These are phyloP conservation scores for Fulvia fulva DNA, from an alignment of 2,329 filamentous ascomycete genomes.

Conservation along the genomic window DNA sequence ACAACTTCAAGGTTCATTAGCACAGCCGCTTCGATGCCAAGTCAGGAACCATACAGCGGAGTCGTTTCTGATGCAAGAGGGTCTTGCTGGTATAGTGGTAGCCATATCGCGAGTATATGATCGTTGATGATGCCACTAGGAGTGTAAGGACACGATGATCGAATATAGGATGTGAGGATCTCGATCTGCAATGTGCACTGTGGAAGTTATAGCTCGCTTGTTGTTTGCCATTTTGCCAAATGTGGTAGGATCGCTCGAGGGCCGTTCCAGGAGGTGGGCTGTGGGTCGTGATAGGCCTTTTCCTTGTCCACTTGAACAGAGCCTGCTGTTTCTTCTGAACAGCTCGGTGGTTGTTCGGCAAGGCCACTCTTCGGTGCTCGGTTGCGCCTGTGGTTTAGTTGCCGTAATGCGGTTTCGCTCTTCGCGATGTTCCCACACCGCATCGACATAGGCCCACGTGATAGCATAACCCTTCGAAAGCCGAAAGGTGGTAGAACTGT, in stretches of 20 bases:
- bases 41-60: background rate
- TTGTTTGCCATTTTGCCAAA: conserved; percentile 3
- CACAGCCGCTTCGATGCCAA: background rate
- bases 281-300: conserved; percentile 5
- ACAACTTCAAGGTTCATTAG: background rate
- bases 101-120: background rate
- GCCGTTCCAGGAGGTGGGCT: background rate
- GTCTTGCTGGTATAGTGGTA: background rate
- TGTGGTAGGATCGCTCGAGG: conserved; percentile 3
- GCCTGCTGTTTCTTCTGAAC: conserved; percentile 5
- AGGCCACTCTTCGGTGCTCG: conserved; percentile 3
- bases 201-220: conserved; percentile 1
- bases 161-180: background rate
- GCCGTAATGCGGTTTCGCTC: background rate
- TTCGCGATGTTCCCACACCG: background rate
- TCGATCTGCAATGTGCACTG: background rate
- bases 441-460: background rate
- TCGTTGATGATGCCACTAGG: background rate
- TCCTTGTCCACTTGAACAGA: conserved; percentile 4
- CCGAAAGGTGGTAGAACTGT: background rate
- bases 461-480: background rate
- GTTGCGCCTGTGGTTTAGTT: background rate
- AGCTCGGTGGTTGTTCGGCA: background rate
- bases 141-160: background rate
- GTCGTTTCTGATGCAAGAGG: background rate